phyloP scores from a whole-genome alignment of 192 early-diverging fungal genomes.

The Spizellomyces punctatus region DNA sequence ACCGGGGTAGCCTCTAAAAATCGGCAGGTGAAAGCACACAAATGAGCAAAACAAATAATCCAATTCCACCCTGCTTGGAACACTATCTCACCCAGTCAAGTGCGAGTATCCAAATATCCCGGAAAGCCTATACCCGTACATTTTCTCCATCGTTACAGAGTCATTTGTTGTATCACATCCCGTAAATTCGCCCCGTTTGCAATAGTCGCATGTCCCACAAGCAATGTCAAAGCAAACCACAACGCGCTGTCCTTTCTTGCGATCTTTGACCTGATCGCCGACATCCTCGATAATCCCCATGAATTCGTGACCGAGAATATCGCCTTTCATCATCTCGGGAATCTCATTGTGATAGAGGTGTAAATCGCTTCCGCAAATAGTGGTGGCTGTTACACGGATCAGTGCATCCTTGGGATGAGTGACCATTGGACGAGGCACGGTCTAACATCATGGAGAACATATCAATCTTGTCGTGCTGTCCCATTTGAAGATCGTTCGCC shows the following conservation, averaged over 20 bases:
- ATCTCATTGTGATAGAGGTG: conserved; percentile 54
- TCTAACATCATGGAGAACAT: background rate
- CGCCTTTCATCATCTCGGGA: conserved; percentile 44
- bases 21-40: too few species aligned
- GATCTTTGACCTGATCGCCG: conserved; percentile 42
- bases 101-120: conserved; percentile 61
- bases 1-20: conserved; percentile 37
- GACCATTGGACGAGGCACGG: conserved; percentile 33
- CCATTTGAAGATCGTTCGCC: too few species aligned
- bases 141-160: conserved; percentile 40
- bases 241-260: conserved; percentile 53
- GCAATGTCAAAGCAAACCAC: conserved; percentile 49
- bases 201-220: conserved; percentile 32
- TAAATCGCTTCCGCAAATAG: conserved; percentile 58
- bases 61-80: background rate
- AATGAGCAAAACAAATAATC: too few species aligned
- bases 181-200: conserved; percentile 23
- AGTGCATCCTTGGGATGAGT: conserved; percentile 47
- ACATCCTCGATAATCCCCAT: conserved; percentile 50
- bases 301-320: conserved; percentile 57
- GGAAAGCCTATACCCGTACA: conserved; percentile 49
- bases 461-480: too few species aligned
- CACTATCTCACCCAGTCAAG: conserved; percentile 12
- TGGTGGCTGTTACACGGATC: conserved; percentile 40
- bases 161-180: conserved; percentile 56